These are phyloP conservation scores for Aspergillus incahuasiensis DNA, from an alignment of 495 filamentous ascomycete species.

Conservation along the genomic window DNA sequence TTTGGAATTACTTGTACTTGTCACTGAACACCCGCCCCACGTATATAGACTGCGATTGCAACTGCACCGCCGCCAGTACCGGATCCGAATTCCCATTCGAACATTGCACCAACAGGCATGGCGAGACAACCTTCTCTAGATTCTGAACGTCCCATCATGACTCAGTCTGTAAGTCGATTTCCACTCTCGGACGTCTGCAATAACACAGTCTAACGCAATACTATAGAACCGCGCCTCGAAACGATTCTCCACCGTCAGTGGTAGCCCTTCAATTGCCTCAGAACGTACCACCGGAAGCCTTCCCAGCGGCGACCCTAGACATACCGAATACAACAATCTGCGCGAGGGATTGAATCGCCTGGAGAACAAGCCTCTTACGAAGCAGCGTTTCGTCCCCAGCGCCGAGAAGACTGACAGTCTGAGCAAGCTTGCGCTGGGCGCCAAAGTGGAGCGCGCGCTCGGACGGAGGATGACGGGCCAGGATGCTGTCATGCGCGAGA, in stretches of 20 bases:
- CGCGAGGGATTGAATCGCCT: conserved; percentile 81
- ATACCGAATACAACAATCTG: conserved; percentile 73
- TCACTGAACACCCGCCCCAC: not conserved
- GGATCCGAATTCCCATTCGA: not conserved
- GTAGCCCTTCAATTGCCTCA: conserved; percentile 65
- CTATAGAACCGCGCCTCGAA: conserved; percentile 62
- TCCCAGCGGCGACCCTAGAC: conserved; percentile 51
- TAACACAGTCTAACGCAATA: conserved; percentile 15
- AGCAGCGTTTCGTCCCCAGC: conserved; percentile 80
- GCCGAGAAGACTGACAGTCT: conserved; percentile 80
- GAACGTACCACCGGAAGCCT: conserved; percentile 57
- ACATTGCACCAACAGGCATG: conserved; percentile 22
- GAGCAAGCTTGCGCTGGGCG: conserved; percentile 84
- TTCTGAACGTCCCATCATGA: conserved; percentile 73
- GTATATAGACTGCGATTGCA: not conserved
- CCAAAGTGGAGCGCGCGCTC: conserved; percentile 90
- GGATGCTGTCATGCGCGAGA: conserved; percentile 75
- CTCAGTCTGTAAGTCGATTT: conserved; percentile 58
- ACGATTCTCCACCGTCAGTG: conserved; percentile 78
- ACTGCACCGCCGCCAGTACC: not conserved
- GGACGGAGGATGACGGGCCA: conserved; percentile 84
- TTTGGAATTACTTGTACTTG: not conserved
- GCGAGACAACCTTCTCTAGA: conserved; percentile 66
- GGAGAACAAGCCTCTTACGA: conserved; percentile 79
- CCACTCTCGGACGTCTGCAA: not conserved